phyloP scores from a whole-genome alignment of 139 green algal genomes.

The Mychonastes homosphaera region DNA sequence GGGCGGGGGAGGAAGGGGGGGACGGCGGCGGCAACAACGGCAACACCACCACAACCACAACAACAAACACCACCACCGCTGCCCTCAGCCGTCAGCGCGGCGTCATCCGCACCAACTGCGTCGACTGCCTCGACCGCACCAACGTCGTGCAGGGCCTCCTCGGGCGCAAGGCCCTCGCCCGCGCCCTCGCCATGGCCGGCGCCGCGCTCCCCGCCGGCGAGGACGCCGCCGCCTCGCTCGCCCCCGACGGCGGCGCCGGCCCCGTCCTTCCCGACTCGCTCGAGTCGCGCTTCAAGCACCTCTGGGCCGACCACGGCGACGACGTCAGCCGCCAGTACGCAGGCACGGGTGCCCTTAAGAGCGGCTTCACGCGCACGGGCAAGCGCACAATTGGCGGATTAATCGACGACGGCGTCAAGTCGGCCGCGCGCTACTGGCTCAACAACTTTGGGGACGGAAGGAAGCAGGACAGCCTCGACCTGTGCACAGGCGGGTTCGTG shows the following conservation, averaged over 20 bases:
- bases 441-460: conserved; percentile 79
- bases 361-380: conserved; percentile 79
- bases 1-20: not conserved
- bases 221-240: conserved; percentile 23
- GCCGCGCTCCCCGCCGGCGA: conserved; percentile 36
- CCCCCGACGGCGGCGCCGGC: not conserved
- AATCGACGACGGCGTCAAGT: conserved; percentile 76
- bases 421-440: conserved; percentile 65
- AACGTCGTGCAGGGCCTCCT: conserved; percentile 85
- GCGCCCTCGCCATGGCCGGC: conserved; percentile 40
- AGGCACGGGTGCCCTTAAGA: conserved; percentile 70
- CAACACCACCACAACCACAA: too few species aligned
- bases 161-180: conserved; percentile 44
- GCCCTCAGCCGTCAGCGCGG: too few species aligned
- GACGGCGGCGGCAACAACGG: too few species aligned
- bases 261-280: conserved; percentile 15
- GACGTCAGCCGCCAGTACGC: conserved; percentile 74
- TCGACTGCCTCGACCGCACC: conserved; percentile 96
- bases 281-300: conserved; percentile 57
- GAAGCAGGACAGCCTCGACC: conserved; percentile 58
- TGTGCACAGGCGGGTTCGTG: conserved; percentile 36
- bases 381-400: conserved; percentile 66
- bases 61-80: too few species aligned
- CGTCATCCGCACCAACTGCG: conserved; percentile 88
- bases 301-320: conserved; percentile 87